These are phyloP conservation scores for Boletus vermiculosoides DNA, from an alignment of 768 basidiomycete species.

Conservation along the genomic window DNA sequence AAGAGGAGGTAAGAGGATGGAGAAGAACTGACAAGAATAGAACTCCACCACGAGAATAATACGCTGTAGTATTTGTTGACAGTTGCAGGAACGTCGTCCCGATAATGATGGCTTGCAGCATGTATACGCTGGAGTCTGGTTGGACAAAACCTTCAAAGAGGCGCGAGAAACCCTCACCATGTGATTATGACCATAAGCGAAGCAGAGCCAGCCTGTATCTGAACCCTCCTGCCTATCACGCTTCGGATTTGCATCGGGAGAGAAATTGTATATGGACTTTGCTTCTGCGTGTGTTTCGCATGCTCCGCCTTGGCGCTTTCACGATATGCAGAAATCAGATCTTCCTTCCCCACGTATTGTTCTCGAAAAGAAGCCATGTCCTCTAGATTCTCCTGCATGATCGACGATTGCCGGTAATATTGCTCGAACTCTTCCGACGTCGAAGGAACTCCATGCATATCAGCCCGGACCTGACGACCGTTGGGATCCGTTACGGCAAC, in stretches of 20 bases:
- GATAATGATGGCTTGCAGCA: conserved; percentile 34
- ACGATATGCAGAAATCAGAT: conserved; percentile 44
- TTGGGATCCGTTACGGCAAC: conserved; percentile 61
- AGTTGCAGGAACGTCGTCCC: conserved; percentile 48
- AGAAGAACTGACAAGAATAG: conserved; percentile 65
- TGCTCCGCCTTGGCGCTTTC: conserved; percentile 53
- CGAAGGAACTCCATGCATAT: conserved; percentile 30
- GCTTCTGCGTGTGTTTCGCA: conserved; percentile 43
- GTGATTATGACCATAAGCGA: conserved; percentile 32
- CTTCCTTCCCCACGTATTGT: conserved; percentile 45
- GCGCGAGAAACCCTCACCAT: conserved; percentile 9
- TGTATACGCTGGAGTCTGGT: conserved; percentile 35
- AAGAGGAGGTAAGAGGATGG: background rate
- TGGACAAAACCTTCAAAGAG: background rate
- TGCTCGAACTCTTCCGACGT: conserved; percentile 59
- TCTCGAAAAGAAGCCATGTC: conserved; percentile 50
- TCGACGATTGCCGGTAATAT: conserved; percentile 42
- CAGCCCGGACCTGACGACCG: conserved; percentile 49
- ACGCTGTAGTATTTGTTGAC: conserved; percentile 35
- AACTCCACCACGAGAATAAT: conserved; percentile 71
- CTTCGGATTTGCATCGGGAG: conserved; percentile 47
- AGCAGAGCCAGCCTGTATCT: conserved; percentile 43
- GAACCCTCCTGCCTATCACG: conserved; percentile 46
- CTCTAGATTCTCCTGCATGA: conserved; percentile 40
- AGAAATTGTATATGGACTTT: conserved; percentile 50